Percentiles rank a stretch among this genome's conserved stretches.
These are phyloP conservation scores for Cavenderia fasciculata DNA, from an alignment of 78 protist species.

Conservation along the genomic window DNA sequence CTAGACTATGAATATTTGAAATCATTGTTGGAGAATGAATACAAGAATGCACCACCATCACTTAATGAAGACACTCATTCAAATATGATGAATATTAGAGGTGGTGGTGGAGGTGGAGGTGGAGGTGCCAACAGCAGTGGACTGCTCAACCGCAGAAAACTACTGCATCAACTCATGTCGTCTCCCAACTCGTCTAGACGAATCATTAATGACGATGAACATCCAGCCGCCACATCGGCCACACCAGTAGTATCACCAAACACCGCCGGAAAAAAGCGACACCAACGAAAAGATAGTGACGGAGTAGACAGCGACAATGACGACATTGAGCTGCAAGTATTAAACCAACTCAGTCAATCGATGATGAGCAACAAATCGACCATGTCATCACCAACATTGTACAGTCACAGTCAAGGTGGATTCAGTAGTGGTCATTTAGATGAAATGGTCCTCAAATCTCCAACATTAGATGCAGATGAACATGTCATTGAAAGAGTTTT, in stretches of 20 bases:
- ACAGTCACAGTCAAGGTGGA: background rate
- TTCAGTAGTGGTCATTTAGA: background rate
- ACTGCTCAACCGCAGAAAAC: background rate
- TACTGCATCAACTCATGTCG: too few relatives aligned
- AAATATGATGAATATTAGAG: background rate
- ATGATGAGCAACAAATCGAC: background rate
- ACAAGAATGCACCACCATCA: slow-evolving; percentile 7
- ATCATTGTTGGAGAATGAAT: background rate
- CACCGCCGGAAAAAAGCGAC: too few relatives aligned
- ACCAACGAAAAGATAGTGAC: too few relatives aligned
- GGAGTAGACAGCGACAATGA: too few relatives aligned
- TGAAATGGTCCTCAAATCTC: background rate
- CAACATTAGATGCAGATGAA: slow-evolving; percentile 5
- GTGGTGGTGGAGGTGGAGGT: background rate
- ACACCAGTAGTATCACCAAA: too few relatives aligned
- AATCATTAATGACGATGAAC: too few relatives aligned
- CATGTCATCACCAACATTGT: background rate
- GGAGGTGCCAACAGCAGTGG: background rate
- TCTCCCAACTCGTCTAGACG: too few relatives aligned
- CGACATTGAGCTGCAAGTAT: too few relatives aligned
- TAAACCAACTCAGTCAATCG: too few relatives aligned
- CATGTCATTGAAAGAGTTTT: background rate
- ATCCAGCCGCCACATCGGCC: too few relatives aligned
- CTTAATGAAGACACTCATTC: background rate
- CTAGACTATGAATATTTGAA: slow-evolving; percentile 68